Evolutionary conservation across 352 stramenopile genomes (phyloP).

Genomic region (Phytophthora ohioensis): DNA sequence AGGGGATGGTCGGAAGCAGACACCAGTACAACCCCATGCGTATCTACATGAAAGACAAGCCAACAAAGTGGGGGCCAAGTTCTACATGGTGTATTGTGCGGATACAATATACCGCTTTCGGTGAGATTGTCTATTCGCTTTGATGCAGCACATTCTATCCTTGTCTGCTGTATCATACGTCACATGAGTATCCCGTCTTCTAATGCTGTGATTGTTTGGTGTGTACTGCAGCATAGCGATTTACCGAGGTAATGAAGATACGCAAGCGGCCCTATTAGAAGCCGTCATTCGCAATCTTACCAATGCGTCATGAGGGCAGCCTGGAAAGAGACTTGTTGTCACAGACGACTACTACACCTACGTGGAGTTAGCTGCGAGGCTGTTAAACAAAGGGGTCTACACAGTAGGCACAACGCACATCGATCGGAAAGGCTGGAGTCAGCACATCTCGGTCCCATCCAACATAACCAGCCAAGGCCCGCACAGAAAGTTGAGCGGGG

Average conservation of each 20-base stretch:
- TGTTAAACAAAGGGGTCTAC: background rate
- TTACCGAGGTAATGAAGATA: background rate
- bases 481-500: background rate
- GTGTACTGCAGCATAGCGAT: background rate
- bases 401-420: background rate
- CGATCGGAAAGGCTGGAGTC: background rate
- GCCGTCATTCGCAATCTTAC: background rate
- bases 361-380: background rate
- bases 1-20: background rate
- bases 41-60: background rate
- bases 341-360: background rate
- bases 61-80: background rate
- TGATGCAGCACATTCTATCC: background rate
- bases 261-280: background rate
- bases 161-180: background rate
- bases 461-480: background rate
- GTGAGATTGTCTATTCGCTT: background rate
- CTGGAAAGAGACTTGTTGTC: background rate
- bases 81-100: background rate
- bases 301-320: background rate
- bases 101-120: background rate
- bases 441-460: background rate
- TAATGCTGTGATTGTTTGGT: background rate
- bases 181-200: background rate
- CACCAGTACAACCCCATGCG: background rate